These are phyloP conservation scores for Magnaporthiopsis poae DNA, from an alignment of 2,329 filamentous ascomycete genomes.

Conservation along the genomic window DNA sequence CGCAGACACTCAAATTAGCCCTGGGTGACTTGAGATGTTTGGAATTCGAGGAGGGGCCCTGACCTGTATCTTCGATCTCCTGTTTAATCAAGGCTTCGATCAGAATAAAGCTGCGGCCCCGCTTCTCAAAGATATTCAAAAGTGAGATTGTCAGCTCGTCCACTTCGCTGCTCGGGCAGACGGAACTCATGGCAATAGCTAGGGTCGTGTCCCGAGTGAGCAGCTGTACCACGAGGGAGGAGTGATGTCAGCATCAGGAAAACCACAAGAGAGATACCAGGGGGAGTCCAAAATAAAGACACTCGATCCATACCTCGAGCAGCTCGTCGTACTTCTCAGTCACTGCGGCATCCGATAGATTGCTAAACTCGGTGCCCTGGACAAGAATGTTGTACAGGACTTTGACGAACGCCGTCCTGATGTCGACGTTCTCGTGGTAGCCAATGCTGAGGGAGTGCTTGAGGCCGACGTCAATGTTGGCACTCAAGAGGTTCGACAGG, in stretches of 20 bases:
- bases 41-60: conserved; percentile 10
- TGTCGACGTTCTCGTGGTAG: conserved; percentile 61
- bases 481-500: conserved; percentile 58
- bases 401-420: conserved; percentile 59
- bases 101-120: conserved; percentile 52
- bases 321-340: conserved; percentile 60
- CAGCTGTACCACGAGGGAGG: conserved; percentile 27
- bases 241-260: conserved; percentile 10
- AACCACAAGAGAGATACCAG: not conserved
- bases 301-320: conserved; percentile 36
- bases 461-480: conserved; percentile 61
- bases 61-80: conserved; percentile 57
- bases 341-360: conserved; percentile 55
- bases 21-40: not conserved
- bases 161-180: conserved; percentile 58
- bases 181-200: conserved; percentile 53
- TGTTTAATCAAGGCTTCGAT: conserved; percentile 59
- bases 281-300: conserved; percentile 8
- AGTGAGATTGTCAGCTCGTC: conserved; percentile 60
- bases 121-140: conserved; percentile 59
- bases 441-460: conserved; percentile 62
- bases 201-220: conserved; percentile 54
- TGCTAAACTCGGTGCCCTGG: conserved; percentile 63
- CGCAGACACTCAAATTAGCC: not conserved
- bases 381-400: conserved; percentile 61